Evolutionary conservation across 2,329 filamentous ascomycete species (phyloP).

Genomic region (Metarhizium brunneum): DNA sequence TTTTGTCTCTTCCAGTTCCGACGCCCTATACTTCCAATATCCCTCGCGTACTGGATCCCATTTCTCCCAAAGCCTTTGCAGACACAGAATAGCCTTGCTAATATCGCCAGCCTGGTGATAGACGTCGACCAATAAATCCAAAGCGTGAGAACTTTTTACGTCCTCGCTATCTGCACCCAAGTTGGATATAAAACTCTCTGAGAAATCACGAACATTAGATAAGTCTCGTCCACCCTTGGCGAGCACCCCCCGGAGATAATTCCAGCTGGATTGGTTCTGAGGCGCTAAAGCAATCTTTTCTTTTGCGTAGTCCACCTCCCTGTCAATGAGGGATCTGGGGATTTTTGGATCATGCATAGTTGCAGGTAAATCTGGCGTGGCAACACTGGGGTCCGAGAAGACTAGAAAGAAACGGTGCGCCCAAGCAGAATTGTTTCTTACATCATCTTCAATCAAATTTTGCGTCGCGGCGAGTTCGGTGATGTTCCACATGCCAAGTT

Average conservation of each 20-base stretch:
- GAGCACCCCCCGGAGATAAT: slow-evolving; percentile 73
- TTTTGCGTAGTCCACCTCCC: slow-evolving; percentile 68
- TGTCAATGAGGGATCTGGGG: slow-evolving; percentile 54
- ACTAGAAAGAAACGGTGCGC: slow-evolving; percentile 94
- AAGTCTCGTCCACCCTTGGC: slow-evolving; percentile 51
- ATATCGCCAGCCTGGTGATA: slow-evolving; percentile 47
- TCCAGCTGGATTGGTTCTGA: slow-evolving; percentile 93
- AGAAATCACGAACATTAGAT: slow-evolving; percentile 36
- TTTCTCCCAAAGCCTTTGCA: slow-evolving; percentile 67
- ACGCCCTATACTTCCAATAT: slow-evolving; percentile 68
- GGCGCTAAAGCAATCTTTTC: slow-evolving; percentile 68
- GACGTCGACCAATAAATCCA: slow-evolving; percentile 66
- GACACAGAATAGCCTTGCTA: slow-evolving; percentile 56
- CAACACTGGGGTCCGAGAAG: slow-evolving; percentile 52
- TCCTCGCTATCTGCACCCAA: slow-evolving; percentile 38
- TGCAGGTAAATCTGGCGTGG: slow-evolving; percentile 37
- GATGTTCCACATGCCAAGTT: slow-evolving; percentile 61
- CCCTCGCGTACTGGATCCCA: slow-evolving; percentile 88
- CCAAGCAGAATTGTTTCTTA: slow-evolving; percentile 96
- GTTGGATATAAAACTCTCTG: slow-evolving; percentile 38
- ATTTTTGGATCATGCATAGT: slow-evolving; percentile 46
- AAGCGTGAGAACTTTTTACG: slow-evolving; percentile 53
- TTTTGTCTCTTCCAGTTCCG: slow-evolving; percentile 1
- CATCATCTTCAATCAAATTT: slow-evolving; percentile 64
- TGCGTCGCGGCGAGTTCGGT: slow-evolving; percentile 65